Conservation (phyloP, 2,329 filamentous ascomycete species). For the Magnaporthiopsis poae region DNA sequence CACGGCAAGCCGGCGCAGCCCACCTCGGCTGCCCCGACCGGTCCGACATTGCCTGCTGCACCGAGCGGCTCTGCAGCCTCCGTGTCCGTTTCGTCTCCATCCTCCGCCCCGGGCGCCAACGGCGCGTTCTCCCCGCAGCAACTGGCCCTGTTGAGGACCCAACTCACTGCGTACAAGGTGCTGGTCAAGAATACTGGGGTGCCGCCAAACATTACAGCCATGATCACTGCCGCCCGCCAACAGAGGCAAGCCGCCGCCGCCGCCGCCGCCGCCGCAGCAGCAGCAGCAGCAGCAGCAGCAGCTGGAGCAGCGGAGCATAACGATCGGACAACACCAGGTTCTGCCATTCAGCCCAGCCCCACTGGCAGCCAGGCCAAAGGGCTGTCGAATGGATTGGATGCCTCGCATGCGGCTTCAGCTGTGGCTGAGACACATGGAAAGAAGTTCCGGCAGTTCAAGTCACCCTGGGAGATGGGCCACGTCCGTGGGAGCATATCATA, state of each 20-base stretch:
- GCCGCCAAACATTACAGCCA: conserved; percentile 67
- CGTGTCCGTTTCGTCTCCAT: conserved; percentile 17
- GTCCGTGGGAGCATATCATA: conserved; percentile 60
- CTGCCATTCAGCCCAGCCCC: conserved; percentile 21
- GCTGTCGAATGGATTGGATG: conserved; percentile 24
- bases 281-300: conserved; percentile 36
- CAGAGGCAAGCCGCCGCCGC: conserved; percentile 49
- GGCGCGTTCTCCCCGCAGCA: conserved; percentile 70
- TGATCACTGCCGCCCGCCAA: conserved; percentile 66
- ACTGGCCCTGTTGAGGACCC: conserved; percentile 64
- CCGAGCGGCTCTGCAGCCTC: conserved; percentile 21
- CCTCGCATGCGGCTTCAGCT: conserved; percentile 23
- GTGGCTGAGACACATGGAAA: conserved; percentile 29
- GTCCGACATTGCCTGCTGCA: conserved; percentile 13
- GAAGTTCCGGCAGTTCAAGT: conserved; percentile 64
- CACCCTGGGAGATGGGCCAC: conserved; percentile 53
- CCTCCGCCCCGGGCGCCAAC: conserved; percentile 21
- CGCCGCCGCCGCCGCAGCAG: conserved; percentile 25
- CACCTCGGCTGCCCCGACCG: conserved; percentile 28
- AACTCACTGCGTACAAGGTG: conserved; percentile 85
- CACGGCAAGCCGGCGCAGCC: conserved; percentile 25
- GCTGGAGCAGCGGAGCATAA: conserved; percentile 23
- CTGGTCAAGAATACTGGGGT: conserved; percentile 80
- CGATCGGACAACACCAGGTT: conserved; percentile 11
- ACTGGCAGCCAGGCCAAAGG: conserved; percentile 33